Conservation (phyloP, 129 eudicot species). For the Tagetes erecta region DNA sequence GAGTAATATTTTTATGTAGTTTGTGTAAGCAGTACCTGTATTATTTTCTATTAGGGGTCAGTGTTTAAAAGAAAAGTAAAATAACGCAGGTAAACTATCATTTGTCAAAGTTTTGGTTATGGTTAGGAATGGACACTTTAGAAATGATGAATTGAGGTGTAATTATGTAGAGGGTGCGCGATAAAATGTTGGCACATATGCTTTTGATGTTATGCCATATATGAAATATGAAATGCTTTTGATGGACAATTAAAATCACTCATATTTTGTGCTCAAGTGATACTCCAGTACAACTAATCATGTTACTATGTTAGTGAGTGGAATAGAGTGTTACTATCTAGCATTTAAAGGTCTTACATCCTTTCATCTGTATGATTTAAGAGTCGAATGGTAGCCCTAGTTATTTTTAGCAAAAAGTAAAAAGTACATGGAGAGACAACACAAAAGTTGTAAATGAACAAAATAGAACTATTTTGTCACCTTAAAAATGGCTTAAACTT, state of each 20-base stretch:
- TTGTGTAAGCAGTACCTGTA: neutral
- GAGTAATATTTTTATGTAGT: constrained; percentile 6
- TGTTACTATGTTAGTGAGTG: neutral
- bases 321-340: neutral
- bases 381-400: neutral
- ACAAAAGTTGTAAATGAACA: neutral
- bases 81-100: neutral
- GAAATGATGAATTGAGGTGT: neutral
- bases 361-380: neutral
- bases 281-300: neutral
- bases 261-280: neutral
- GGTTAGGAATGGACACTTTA: neutral
- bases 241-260: neutral
- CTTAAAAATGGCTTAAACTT: neutral
- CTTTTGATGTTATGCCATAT: neutral
- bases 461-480: neutral
- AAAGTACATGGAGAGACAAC: neutral
- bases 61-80: neutral
- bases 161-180: neutral
- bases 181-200: neutral
- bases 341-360: neutral
- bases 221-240: neutral
- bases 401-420: neutral
- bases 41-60: neutral
- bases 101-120: neutral